phyloP scores from a whole-genome alignment of 1,139 yeast genomes.

The Blastobotrys serpentis region DNA sequence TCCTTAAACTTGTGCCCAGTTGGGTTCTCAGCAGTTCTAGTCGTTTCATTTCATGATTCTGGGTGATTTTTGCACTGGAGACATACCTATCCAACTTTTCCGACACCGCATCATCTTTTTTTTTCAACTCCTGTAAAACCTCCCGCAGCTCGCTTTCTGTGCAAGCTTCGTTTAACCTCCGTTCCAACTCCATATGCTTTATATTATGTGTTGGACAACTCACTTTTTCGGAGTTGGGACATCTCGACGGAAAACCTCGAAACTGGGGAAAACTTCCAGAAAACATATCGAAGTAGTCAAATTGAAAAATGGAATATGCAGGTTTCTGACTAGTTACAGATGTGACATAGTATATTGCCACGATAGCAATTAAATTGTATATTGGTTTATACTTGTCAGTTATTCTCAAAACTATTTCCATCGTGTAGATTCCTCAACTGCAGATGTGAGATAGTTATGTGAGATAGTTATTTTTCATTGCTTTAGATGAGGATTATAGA shows the following conservation, averaged over 20 bases:
- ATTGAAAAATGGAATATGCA: too few relatives aligned
- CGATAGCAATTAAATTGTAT: too few relatives aligned
- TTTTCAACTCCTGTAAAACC: conserved; percentile 7
- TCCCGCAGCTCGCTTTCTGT: conserved; percentile 18
- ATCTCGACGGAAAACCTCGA: too few relatives aligned
- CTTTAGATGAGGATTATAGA: not conserved
- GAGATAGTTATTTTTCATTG: not conserved
- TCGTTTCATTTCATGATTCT: conserved; percentile 25
- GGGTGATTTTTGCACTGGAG: conserved; percentile 23
- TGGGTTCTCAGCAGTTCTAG: conserved; percentile 36
- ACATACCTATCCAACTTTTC: conserved; percentile 12
- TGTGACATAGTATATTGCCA: too few relatives aligned
- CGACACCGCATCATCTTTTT: conserved; percentile 12
- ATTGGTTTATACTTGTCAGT: too few relatives aligned
- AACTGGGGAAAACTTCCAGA: too few relatives aligned
- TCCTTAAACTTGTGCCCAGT: conserved; percentile 33
- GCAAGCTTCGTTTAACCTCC: conserved; percentile 15
- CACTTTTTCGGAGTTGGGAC: too few relatives aligned
- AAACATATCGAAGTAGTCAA: too few relatives aligned
- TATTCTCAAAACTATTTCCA: not conserved
- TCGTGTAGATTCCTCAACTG: not conserved
- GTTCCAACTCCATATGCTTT: conserved; percentile 5
- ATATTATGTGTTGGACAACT: too few relatives aligned
- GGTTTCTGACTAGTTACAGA: too few relatives aligned
- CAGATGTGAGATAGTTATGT: not conserved